These are phyloP conservation scores for Medicago lupulina DNA, from an alignment of 306 rosid species.

Conservation along the genomic window DNA sequence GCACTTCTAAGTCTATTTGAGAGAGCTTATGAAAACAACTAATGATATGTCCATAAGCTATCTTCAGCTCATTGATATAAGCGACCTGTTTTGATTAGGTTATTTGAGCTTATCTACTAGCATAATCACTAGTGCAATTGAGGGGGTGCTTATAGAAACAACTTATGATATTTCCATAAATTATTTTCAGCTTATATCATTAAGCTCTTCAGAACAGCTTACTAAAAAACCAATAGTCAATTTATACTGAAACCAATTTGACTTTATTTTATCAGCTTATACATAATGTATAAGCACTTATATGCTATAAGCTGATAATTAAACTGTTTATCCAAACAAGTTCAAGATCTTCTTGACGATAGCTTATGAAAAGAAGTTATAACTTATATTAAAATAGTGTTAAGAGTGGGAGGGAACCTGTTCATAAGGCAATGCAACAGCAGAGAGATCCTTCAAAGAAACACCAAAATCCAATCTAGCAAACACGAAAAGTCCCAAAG, in stretches of 20 bases:
- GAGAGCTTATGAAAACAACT: neutral
- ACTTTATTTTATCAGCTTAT: neutral
- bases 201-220: neutral
- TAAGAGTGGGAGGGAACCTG: slow-evolving; percentile 51
- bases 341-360: no score
- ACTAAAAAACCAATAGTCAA: no score
- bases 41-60: no score
- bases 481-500: slow-evolving; percentile 72
- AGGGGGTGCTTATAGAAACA: no score
- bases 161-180: no score
- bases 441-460: slow-evolving; percentile 88
- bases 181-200: neutral
- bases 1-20: neutral
- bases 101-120: no score
- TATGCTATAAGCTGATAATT: neutral
- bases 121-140: no score
- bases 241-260: neutral
- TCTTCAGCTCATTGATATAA: no score
- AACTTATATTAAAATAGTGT: neutral
- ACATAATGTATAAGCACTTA: neutral
- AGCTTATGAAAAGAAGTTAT: neutral
- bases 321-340: neutral
- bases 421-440: slow-evolving; percentile 85
- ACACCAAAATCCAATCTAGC: slow-evolving; percentile 86
- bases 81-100: no score